A percentile compares a stretch with the other conserved stretches of the same genome.
Evolutionary conservation across 2,329 filamentous ascomycete species (phyloP).

Genomic region (Fusarium domesticum): DNA sequence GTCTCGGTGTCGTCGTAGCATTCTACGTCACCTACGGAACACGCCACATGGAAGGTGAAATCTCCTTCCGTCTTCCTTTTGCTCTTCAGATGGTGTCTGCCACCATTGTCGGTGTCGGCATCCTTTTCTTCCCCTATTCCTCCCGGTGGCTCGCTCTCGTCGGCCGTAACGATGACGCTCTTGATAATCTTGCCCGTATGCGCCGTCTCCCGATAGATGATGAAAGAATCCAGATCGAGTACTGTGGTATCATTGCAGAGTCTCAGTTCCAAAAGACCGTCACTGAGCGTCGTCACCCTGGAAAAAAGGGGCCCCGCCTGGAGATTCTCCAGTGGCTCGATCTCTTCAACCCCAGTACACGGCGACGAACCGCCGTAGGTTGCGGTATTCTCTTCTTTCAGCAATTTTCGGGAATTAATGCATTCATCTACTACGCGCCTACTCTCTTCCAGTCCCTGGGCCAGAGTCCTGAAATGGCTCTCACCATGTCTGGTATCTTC

Average conservation of each 20-base stretch:
- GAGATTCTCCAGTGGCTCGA: too few relatives aligned
- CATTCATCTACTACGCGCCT: conserved; percentile 48
- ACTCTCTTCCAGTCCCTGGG: conserved; percentile 45
- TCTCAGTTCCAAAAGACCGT: conserved; percentile 36
- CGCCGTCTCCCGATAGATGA: conserved; percentile 34
- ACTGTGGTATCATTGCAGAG: conserved; percentile 38
- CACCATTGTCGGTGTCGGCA: conserved; percentile 51
- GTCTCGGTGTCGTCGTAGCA: conserved; percentile 41
- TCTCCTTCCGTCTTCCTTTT: conserved; percentile 47
- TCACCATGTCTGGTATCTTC: conserved; percentile 56
- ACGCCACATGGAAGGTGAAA: conserved; percentile 40
- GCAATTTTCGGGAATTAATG: conserved; percentile 48
- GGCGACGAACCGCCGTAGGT: conserved; percentile 53
- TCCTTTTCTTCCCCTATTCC: conserved; percentile 49
- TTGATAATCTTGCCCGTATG: conserved; percentile 31
- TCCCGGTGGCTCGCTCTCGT: conserved; percentile 36
- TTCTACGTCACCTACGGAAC: conserved; percentile 45
- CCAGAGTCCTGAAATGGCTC: conserved; percentile 46
- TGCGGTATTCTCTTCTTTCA: conserved; percentile 56
- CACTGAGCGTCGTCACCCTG: conserved; percentile 29
- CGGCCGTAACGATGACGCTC: conserved; percentile 31
- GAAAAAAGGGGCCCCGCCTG: conserved; percentile 28
- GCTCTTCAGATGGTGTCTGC: conserved; percentile 54
- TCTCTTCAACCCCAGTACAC: too few relatives aligned
- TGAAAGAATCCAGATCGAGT: conserved; percentile 31